Conservation (phyloP, 441 rosid genomes). For the Populus hybrid region DNA sequence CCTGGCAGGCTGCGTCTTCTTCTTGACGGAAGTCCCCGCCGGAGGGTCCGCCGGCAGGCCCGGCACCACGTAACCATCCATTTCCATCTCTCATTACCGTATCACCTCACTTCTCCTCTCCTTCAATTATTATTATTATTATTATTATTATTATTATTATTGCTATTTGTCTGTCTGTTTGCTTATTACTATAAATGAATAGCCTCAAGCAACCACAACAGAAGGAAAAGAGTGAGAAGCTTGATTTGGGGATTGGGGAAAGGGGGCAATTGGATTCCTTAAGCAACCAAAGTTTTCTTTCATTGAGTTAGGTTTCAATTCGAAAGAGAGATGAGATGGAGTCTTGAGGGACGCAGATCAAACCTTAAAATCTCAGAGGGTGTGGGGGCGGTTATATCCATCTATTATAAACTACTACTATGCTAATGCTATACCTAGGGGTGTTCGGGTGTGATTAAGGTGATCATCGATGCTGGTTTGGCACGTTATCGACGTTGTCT, state of each 20-base stretch:
- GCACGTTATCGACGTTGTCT: too few relatives aligned
- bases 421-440: neutral
- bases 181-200: neutral
- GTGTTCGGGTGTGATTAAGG: neutral
- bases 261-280: neutral
- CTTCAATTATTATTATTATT: neutral
- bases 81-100: slow-evolving; percentile 50
- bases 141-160: neutral
- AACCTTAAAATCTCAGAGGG: neutral
- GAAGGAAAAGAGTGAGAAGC: neutral
- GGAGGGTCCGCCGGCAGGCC: slow-evolving; percentile 50
- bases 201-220: neutral
- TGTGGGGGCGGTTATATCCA: neutral
- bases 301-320: neutral
- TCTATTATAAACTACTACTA: neutral
- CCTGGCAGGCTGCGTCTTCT: slow-evolving; percentile 56
- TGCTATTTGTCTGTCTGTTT: neutral
- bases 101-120: slow-evolving; percentile 28
- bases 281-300: neutral
- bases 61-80: slow-evolving; percentile 56
- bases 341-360: neutral
- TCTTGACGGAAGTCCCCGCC: slow-evolving; percentile 46
- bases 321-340: neutral
- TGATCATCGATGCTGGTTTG: neutral
- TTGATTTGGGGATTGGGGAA: too few relatives aligned